Conservation (phyloP, 306 rosid species). For the Cajanus cajan region DNA sequence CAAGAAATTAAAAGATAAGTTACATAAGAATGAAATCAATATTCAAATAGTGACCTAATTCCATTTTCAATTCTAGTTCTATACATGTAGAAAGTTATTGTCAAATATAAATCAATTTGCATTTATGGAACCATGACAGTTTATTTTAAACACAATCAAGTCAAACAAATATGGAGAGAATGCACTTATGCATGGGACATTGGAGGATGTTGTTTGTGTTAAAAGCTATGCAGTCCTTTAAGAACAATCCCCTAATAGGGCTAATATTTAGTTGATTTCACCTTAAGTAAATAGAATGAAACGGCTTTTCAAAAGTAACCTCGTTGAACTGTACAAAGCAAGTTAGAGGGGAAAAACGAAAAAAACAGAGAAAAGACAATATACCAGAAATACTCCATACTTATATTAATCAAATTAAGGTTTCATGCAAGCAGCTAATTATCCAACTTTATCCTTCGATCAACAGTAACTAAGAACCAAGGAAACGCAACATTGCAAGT, state of each 20-base stretch:
- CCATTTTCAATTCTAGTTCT: background rate
- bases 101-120: background rate
- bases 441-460: constrained; percentile 1
- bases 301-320: background rate
- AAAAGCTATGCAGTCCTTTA: constrained; percentile 4
- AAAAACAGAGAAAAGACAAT: background rate
- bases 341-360: background rate
- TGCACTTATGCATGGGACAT: background rate
- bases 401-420: constrained; percentile 2
- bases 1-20: background rate
- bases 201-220: background rate
- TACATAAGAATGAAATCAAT: background rate
- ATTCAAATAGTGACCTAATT: background rate
- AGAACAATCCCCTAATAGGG: background rate
- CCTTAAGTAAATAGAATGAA: background rate
- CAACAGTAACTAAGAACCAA: background rate
- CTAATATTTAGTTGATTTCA: background rate
- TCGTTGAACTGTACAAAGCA: background rate
- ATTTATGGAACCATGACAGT: background rate
- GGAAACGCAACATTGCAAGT: background rate
- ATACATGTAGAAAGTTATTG: background rate
- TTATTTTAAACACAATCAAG: background rate
- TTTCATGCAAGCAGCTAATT: background rate
- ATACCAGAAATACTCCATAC: background rate
- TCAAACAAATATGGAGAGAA: background rate